Base-by-base conservation (phyloP, 2,329 filamentous ascomycete genomes). In the Knufia petricola region DNA sequence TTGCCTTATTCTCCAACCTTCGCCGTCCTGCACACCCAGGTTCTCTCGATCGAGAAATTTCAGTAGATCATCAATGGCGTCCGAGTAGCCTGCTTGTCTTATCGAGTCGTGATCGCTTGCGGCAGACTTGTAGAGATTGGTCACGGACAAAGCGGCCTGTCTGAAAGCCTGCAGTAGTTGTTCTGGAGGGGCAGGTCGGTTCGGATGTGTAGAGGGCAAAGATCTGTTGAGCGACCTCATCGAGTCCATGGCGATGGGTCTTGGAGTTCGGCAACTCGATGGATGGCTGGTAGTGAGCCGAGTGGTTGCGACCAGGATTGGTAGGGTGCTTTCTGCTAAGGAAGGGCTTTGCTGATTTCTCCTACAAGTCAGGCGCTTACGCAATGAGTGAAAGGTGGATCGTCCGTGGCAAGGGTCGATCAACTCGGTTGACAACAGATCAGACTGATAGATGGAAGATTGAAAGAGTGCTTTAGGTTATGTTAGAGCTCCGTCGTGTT, bases 111-210 rank as follows among this genome's bases (percentile, higher is more conserved):
- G 82, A 42, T 86, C 85, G 26, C 81, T 75, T 10, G 86, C 84
- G 2, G 90, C 90, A 32, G 83, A 89, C 68, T 95, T 95, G 72
- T 96, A 96, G 12, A 98, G 81, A 61, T 94, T 95, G 41, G 92
- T 96, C 48, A 96, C 89, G 4, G 88, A 94, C 28, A 95, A 75
- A 17, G 92, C 92, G 28, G 92, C 92, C 13, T 85, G 81, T 66
- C 88, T 92, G 75, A 98, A 98, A 50, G 87, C 83, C 59, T 90
- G 83, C 50, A 95, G 79, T 41, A 95, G 79, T 62, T 72, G 66
- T 59, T 73, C 71, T 2, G 70, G 66, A 37, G 70, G 70, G 50
- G 70, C 69, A 30, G 55, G 51, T 2, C 55, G 49, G 34, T 49
- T 59, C 44, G 64, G 64, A 31, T 72, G 68, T 12, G 72, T 71